Conservation (phyloP, 2,329 filamentous ascomycete species). For the Esteya vermicola region DNA sequence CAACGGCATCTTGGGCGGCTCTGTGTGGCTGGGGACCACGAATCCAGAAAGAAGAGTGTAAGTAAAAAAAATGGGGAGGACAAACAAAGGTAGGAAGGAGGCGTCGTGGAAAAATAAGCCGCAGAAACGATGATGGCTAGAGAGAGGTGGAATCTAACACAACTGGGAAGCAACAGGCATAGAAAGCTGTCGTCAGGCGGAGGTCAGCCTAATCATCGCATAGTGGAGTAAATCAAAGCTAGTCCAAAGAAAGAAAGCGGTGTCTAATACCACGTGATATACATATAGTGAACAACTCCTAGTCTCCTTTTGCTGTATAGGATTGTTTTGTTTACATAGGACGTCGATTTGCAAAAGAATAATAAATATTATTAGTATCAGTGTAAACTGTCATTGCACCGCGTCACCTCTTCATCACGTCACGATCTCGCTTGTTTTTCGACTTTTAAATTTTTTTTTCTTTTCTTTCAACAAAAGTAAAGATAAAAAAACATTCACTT, state of each 20-base stretch:
- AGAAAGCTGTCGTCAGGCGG: slow-evolving; percentile 12
- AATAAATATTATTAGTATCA: too few relatives aligned
- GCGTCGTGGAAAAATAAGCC: not conserved
- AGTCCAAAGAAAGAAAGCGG: slow-evolving; percentile 6
- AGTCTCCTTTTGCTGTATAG: not conserved
- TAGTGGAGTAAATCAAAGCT: not conserved
- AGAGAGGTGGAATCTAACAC: too few relatives aligned
- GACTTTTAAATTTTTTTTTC: not conserved
- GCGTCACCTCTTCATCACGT: too few relatives aligned
- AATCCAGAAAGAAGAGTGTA: not conserved
- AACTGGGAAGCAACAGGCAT: not conserved
- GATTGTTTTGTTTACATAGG: slow-evolving; percentile 8
- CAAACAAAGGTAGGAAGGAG: not conserved
- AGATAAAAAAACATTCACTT: not conserved
- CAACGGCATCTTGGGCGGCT: slow-evolving; percentile 71
- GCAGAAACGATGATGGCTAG: too few relatives aligned
- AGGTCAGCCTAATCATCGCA: slow-evolving; percentile 9
- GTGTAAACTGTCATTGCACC: too few relatives aligned
- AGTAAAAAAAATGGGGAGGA: not conserved
- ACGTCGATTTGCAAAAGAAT: too few relatives aligned
- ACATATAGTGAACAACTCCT: slow-evolving; percentile 7
- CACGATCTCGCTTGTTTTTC: too few relatives aligned
- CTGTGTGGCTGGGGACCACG: slow-evolving; percentile 1
- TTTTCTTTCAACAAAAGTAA: not conserved
- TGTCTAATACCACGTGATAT: too few relatives aligned